Percentiles rank a stretch among this genome's conserved stretches.
Conservation (phyloP, 2,329 filamentous ascomycete genomes). For the Sporothrix dimorphospora region DNA sequence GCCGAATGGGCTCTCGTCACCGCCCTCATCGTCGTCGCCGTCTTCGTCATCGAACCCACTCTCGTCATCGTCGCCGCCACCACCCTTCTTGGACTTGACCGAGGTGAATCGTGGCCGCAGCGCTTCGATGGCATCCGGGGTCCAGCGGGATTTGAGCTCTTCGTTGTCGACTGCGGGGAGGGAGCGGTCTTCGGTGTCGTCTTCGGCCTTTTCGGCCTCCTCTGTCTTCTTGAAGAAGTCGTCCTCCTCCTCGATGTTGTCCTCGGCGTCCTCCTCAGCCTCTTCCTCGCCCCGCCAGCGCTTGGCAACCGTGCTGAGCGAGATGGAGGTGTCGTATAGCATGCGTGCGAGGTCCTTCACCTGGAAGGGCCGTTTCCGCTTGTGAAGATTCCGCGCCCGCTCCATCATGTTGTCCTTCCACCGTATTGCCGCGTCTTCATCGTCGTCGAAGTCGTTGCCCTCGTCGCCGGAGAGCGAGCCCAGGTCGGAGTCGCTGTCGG, state of each 20-base stretch:
- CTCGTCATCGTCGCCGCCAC: conserved; percentile 61
- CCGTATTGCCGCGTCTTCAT: conserved; percentile 64
- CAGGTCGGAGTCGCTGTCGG: conserved; percentile 94
- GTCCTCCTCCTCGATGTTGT: conserved; percentile 52
- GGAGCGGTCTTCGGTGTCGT: conserved; percentile 78
- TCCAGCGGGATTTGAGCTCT: conserved; percentile 83
- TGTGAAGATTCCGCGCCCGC: conserved; percentile 72
- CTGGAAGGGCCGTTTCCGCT: conserved; percentile 71
- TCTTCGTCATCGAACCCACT: conserved; percentile 63
- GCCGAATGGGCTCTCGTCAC: conserved; percentile 38
- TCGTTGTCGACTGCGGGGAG: conserved; percentile 81
- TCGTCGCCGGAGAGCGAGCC: conserved; percentile 75
- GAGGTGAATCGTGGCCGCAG: conserved; percentile 77
- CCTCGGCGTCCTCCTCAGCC: conserved; percentile 53
- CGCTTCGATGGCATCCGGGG: conserved; percentile 73
- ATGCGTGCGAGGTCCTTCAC: conserved; percentile 81
- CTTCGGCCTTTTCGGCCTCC: conserved; percentile 68
- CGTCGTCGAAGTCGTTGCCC: conserved; percentile 59
- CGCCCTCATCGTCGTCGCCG: conserved; percentile 50
- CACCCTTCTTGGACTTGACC: conserved; percentile 45
- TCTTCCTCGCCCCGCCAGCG: conserved; percentile 75
- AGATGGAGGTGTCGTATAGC: conserved; percentile 83
- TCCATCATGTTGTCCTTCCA: conserved; percentile 90
- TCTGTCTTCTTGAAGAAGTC: conserved; percentile 71
- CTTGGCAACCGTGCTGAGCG: conserved; percentile 72